A percentile compares a stretch with the other conserved stretches of the same genome.
These are phyloP conservation scores for Kodamaea alishanica DNA, from an alignment of 1,139 yeast species.

Conservation along the genomic window DNA sequence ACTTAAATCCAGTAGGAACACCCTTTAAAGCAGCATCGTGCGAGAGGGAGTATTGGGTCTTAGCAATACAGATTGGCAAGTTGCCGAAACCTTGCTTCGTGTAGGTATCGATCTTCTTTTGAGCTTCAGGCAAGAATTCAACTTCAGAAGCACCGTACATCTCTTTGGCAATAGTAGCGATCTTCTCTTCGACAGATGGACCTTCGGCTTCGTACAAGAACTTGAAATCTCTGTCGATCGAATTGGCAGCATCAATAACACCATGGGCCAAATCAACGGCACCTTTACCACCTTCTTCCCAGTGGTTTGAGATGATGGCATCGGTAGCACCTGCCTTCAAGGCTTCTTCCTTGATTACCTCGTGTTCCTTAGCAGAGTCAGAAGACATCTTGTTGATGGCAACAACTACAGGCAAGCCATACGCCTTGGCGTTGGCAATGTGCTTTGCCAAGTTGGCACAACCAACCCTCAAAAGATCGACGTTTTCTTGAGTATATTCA, in stretches of 20 bases:
- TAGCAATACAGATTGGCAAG: conserved; percentile 94
- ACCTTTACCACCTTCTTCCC: conserved; percentile 98
- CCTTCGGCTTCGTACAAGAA: conserved; percentile 67
- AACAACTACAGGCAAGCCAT: conserved; percentile 92
- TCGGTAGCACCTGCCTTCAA: conserved; percentile 92
- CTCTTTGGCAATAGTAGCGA: conserved; percentile 74
- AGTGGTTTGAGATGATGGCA: conserved; percentile 92
- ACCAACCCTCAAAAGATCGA: conserved; percentile 78
- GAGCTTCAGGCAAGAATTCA: conserved; percentile 83
- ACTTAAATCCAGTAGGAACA: conserved; percentile 89
- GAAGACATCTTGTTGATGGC: conserved; percentile 91
- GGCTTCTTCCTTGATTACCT: conserved; percentile 78
- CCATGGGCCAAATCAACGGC: conserved; percentile 87
- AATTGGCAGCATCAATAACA: conserved; percentile 68
- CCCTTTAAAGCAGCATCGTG: conserved; percentile 94
- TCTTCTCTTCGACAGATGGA: conserved; percentile 75
- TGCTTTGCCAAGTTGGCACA: conserved; percentile 91
- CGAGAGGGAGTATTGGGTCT: conserved; percentile 94
- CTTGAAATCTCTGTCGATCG: conserved; percentile 51
- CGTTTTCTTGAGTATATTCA: conserved; percentile 82
- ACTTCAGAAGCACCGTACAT: conserved; percentile 95
- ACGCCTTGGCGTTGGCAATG: conserved; percentile 77
- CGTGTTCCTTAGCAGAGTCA: conserved; percentile 81
- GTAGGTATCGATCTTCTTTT: conserved; percentile 76
- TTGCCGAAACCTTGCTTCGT: conserved; percentile 88